phyloP scores from a whole-genome alignment of 169 alveolate species.

The Cryptosporidium ryanae region DNA sequence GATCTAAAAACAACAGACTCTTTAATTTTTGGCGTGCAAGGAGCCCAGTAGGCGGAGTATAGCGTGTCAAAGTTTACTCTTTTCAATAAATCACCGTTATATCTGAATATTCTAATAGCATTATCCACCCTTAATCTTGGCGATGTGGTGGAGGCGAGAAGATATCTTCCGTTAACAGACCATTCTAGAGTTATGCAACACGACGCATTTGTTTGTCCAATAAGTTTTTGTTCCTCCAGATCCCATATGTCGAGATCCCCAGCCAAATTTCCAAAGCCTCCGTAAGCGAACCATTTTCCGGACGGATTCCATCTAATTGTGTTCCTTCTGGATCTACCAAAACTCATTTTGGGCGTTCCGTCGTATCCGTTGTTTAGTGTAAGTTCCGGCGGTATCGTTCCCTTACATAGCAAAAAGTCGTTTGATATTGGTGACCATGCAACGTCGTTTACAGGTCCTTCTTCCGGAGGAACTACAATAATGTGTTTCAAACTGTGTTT shows the following conservation, averaged over 20 bases:
- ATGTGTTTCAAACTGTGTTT: constrained; percentile 23
- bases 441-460: constrained; percentile 78
- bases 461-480: constrained; percentile 66
- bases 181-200: constrained; percentile 73
- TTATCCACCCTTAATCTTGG: constrained; percentile 72
- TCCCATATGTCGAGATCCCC: constrained; percentile 77
- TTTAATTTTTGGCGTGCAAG: constrained; percentile 3
- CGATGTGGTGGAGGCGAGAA: constrained; percentile 59
- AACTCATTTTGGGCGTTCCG: constrained; percentile 35
- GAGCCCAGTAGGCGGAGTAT: constrained; percentile 68
- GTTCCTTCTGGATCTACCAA: constrained; percentile 67
- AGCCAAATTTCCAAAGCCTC: constrained; percentile 80
- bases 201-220: constrained; percentile 71
- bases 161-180: constrained; percentile 59
- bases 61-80: constrained; percentile 62
- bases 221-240: constrained; percentile 52
- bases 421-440: constrained; percentile 80
- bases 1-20: constrained; percentile 35
- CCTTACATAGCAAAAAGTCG: constrained; percentile 80
- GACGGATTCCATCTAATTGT: constrained; percentile 79
- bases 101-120: constrained; percentile 57
- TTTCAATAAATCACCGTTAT: constrained; percentile 53
- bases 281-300: constrained; percentile 79
- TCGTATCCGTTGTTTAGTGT: constrained; percentile 59
- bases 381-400: constrained; percentile 77